A percentile compares a stretch with the other conserved stretches of the same genome.
These are phyloP conservation scores for Hypoxylon intermedium DNA, from an alignment of 495 filamentous ascomycete genomes.

Conservation along the genomic window DNA sequence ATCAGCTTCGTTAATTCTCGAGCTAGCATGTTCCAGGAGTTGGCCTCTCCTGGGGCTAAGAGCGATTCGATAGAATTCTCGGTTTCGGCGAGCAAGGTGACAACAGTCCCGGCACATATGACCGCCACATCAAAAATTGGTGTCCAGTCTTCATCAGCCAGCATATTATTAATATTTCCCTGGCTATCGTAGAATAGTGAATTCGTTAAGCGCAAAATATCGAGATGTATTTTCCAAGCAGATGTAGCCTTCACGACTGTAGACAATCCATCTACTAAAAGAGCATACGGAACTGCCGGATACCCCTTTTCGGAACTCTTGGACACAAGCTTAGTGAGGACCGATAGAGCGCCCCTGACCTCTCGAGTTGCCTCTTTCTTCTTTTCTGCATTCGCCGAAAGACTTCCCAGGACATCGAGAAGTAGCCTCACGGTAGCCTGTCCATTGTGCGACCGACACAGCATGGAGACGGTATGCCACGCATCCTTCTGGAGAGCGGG, in stretches of 20 bases:
- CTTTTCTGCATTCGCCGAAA: conserved; percentile 54
- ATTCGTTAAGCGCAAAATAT: conserved; percentile 62
- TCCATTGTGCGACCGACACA: conserved; percentile 81
- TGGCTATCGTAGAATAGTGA: conserved; percentile 55
- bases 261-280: conserved; percentile 64
- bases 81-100: conserved; percentile 29
- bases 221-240: conserved; percentile 58
- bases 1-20: conserved; percentile 47
- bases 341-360: conserved; percentile 71
- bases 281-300: conserved; percentile 63
- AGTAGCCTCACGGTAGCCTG: conserved; percentile 71
- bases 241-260: conserved; percentile 63
- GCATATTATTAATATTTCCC: conserved; percentile 51
- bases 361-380: conserved; percentile 65
- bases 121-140: conserved; percentile 56
- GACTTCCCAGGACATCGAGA: conserved; percentile 65
- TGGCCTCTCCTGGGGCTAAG: conserved; percentile 22
- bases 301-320: conserved; percentile 68
- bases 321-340: conserved; percentile 69
- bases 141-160: conserved; percentile 62
- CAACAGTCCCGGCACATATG: conserved; percentile 51
- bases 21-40: conserved; percentile 45
- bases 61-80: conserved; percentile 44
- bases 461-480: conserved; percentile 76
- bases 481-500: conserved; percentile 71